Base-by-base conservation (phyloP, 805 yeast genomes). In the Candida vaughaniae region DNA sequence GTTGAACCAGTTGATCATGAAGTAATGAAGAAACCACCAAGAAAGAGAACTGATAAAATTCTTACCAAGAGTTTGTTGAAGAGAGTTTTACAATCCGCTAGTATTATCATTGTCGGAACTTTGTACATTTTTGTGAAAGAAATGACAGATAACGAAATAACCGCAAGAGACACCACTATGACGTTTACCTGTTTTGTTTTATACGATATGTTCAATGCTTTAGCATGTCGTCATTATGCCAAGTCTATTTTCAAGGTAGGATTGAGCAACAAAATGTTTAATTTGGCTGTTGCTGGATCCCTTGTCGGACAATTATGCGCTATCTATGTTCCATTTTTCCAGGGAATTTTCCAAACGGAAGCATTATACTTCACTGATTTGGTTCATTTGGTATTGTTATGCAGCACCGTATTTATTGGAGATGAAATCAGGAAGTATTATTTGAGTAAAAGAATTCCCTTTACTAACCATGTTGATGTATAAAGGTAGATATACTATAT, bases 81-180 rank as follows among this genome's bases (percentile, higher is more conserved):
- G 49, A 75, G 96, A 50, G 83, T 91, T 9, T 54, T 85, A 22
- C 80, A 82, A 58, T 78, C 95, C 14, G 95, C 97, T 0, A 47
- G 64, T 2, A 78, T 90, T 56, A 87, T 93, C 38, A 75, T 88
- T 19, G 25, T 73, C 9, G 99, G 99, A 29, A 93, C 99, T 0
- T 73, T 90, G 62, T 85, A 82, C 54, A 85, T 93, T 14, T 93
- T 89, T 58, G 67, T 86, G 29, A 75, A 78, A 44, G 97, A 91
- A 61, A 88, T 91, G 95, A 74, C 78, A 16, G 95, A 87, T 51
- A 76, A 80, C 19, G 76, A 75, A 43, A 81, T 91, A 39, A 89
- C 97, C 2, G 82, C 91, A 10, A 83, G 99, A 64, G 99, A 93
- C 58, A 93, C 99, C 15, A 93, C 99, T 1, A 93, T 93, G 99